A percentile compares a stretch with the other conserved stretches of the same genome.
phyloP scores from a whole-genome alignment of 495 filamentous ascomycete genomes.

The Podospora anserina region DNA sequence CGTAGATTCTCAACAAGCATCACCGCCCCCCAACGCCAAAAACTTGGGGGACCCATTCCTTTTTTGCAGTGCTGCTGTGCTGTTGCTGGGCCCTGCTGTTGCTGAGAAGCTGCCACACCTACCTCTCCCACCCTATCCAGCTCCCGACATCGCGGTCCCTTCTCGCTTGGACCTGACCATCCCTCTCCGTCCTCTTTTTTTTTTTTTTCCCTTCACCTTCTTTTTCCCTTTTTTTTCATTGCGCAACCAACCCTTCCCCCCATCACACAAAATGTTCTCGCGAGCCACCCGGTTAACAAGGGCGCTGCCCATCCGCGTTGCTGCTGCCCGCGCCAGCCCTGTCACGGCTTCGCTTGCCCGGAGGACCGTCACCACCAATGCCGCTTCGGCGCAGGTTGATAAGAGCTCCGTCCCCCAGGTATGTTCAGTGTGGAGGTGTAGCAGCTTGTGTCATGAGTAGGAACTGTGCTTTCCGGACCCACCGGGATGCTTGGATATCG shows the following conservation, averaged over 20 bases:
- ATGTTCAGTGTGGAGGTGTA: conserved; percentile 8
- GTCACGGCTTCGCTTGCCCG: conserved; percentile 46
- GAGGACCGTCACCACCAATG: conserved; percentile 86
- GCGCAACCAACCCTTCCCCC: conserved; percentile 6
- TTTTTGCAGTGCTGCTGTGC: conserved; percentile 14
- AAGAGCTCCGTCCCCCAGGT: conserved; percentile 70
- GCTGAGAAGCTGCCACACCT: not conserved
- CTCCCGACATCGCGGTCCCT: conserved; percentile 4
- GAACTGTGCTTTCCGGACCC: not conserved
- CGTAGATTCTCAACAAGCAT: conserved; percentile 27
- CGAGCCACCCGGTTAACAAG: conserved; percentile 49
- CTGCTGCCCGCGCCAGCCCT: conserved; percentile 34
- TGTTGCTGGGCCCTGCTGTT: not conserved
- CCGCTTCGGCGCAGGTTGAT: conserved; percentile 84
- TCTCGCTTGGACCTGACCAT: not conserved
- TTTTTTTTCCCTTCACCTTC: not conserved
- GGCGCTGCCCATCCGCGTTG: conserved; percentile 42
- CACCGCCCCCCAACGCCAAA: conserved; percentile 27
- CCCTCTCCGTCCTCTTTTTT: not conserved
- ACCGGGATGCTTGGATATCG: conserved; percentile 2
- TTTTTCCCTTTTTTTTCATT: not conserved
- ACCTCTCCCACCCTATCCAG: conserved; percentile 8
- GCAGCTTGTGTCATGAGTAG: not conserved
- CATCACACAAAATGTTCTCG: conserved; percentile 48
- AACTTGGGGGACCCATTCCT: conserved; percentile 18